These are phyloP conservation scores for Cytospora piceae DNA, from an alignment of 2,329 filamentous ascomycete genomes.

Conservation along the genomic window DNA sequence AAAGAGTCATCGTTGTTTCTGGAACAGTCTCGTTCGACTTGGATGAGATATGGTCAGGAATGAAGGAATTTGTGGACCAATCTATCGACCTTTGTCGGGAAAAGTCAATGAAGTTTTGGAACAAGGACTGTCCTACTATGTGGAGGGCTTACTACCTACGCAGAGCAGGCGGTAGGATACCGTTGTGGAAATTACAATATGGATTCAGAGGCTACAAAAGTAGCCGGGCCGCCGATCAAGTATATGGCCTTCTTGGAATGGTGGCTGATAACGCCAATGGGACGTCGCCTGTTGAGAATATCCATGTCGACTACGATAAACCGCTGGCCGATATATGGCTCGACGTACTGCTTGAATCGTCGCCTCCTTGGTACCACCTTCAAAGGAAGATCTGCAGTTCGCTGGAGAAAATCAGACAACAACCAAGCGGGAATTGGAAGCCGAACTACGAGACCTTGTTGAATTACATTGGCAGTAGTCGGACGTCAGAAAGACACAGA, in stretches of 20 bases:
- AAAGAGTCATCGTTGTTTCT: neutral
- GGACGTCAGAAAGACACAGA: neutral
- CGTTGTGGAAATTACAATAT: neutral
- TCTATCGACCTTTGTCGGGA: too few relatives aligned
- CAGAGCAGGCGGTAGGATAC: neutral
- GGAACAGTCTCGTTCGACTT: neutral
- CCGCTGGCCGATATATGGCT: neutral
- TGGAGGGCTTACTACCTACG: neutral
- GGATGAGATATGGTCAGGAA: neutral
- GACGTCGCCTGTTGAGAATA: neutral
- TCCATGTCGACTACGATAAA: slow-evolving; percentile 7
- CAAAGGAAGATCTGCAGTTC: neutral
- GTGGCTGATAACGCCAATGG: neutral
- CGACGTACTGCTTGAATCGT: slow-evolving; percentile 8
- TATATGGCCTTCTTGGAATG: slow-evolving; percentile 5
- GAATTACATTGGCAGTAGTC: neutral
- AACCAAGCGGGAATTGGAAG: too few relatives aligned
- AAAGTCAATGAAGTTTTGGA: fast-evolving
- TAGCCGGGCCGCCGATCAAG: slow-evolving; percentile 1
- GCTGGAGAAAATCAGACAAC: neutral
- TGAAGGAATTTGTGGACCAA: too few relatives aligned
- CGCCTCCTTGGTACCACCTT: neutral
- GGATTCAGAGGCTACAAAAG: neutral
- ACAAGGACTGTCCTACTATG: neutral
- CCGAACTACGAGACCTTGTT: neutral